Base-by-base conservation (phyloP, 257 asterid species). In the Agastache rugosa region DNA sequence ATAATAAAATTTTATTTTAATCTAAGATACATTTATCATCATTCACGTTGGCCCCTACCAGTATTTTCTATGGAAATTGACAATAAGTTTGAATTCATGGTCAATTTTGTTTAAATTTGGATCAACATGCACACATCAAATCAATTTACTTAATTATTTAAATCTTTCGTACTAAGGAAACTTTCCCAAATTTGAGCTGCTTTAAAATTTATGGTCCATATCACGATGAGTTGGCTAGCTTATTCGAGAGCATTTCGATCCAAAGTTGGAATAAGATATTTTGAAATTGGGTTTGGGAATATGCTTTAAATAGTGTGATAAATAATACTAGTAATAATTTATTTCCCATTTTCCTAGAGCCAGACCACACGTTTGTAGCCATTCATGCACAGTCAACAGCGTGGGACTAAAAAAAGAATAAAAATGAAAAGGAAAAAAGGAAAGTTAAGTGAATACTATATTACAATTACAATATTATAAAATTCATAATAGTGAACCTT, bases 31-130 rank as follows among this genome's bases (percentile, higher is more conserved):
- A 39, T 12, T 41, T 41, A 41, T 8, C n/a, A n/a, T n/a, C n/a
- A n/a, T n/a, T n/a, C 5, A 15, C 1, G 19, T 48, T 50, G 73
- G 73, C 73, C 73, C 62, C 48, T 50, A 50, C 62, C 48, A 3
- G 10, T 4, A 1, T 14, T 6, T 67, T 25, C 31, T 6, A 67
- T 67, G 45, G 59, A 67, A 67, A 47, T 67, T 67, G 72, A 67
- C 45, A 2, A 9, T 0, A n/a, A 25, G 4, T 44, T 31, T 10
- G 16, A 41, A 41, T 6, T 41, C 1, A 41, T 67, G 4, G 72
- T 29, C 44, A 68, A 48, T 27, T 5, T 47, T 50, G 31, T 48
- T 25, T 48, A 10, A 29, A 50, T n/a, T 67, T n/a, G 2, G 17
- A 25, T 67, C 60, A 67, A 8, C 9, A 48, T 63, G 41, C 23